phyloP scores from a whole-genome alignment of 1,139 yeast species.

The Candida labiduridarum region DNA sequence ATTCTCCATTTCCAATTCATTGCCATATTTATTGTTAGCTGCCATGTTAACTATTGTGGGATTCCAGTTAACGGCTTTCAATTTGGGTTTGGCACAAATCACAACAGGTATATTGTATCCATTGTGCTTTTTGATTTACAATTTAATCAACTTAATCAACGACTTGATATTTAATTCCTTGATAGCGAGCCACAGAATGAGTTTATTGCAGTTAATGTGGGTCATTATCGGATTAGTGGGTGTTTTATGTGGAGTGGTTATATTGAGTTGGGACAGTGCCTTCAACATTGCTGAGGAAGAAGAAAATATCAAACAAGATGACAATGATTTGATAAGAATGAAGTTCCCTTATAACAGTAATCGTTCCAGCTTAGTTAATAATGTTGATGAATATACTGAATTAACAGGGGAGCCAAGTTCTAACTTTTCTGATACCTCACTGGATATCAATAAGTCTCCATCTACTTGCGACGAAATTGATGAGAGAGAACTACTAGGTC shows the following conservation, averaged over 20 bases:
- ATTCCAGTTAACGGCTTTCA: conserved; percentile 71
- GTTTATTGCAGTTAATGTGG: conserved; percentile 34
- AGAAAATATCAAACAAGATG: conserved; percentile 3
- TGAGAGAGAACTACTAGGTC: conserved; percentile 1
- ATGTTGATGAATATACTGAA: conserved; percentile 8
- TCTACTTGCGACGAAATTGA: conserved; percentile 4
- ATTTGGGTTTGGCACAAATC: conserved; percentile 69
- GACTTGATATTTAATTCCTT: conserved; percentile 59
- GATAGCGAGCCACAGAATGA: conserved; percentile 30
- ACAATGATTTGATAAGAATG: conserved; percentile 11
- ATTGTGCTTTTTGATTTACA: conserved; percentile 81
- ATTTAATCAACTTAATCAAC: conserved; percentile 71
- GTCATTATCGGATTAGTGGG: conserved; percentile 40
- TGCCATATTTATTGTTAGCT: conserved; percentile 53
- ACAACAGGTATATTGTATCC: conserved; percentile 85
- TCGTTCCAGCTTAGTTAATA: not conserved
- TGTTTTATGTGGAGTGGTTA: conserved; percentile 45
- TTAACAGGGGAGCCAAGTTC: conserved; percentile 8
- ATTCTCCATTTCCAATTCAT: conserved; percentile 25
- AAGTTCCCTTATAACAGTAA: conserved; percentile 12
- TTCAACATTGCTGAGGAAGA: conserved; percentile 20
- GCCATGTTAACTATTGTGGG: conserved; percentile 71
- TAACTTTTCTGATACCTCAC: conserved; percentile 6
- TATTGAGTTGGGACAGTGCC: conserved; percentile 49
- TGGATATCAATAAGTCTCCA: conserved; percentile 3